Evolutionary conservation across 352 stramenopile genomes (phyloP).

Genomic region (Phytopythium kandeliae): DNA sequence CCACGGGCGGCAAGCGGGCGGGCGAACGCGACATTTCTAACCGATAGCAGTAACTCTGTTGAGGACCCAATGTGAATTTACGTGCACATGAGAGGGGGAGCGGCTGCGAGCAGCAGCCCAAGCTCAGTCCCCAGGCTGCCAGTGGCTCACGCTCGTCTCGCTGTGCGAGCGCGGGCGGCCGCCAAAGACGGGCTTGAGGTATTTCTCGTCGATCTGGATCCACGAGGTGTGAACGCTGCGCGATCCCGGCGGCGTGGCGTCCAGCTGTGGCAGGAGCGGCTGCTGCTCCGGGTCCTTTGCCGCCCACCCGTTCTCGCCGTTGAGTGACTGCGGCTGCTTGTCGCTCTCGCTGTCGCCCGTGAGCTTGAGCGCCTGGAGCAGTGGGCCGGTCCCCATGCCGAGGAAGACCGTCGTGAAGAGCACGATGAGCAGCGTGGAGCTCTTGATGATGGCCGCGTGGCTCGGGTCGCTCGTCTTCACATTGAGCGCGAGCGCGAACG

Average conservation of each 20-base stretch:
- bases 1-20: too few species aligned
- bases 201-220: conserved; percentile 56
- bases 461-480: conserved; percentile 31
- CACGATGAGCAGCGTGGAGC: conserved; percentile 55
- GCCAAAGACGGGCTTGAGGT: conserved; percentile 62
- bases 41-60: too few species aligned
- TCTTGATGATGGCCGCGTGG: conserved; percentile 59
- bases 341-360: conserved; percentile 3
- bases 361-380: conserved; percentile 29
- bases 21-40: too few species aligned
- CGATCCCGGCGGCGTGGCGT: conserved; percentile 12
- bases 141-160: conserved; percentile 7
- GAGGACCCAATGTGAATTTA: too few species aligned
- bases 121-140: not conserved
- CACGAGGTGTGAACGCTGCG: conserved; percentile 47
- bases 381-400: conserved; percentile 32
- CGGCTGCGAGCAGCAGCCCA: too few species aligned
- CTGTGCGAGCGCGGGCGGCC: conserved; percentile 29
- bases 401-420: conserved; percentile 65
- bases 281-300: not conserved
- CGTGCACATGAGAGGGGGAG: not conserved
- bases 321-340: not conserved
- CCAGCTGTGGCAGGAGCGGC: not conserved
- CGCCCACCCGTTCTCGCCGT: not conserved
- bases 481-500: conserved; percentile 87